Conservation (phyloP, 2,329 filamentous ascomycete species). For the Pseudogymnoascus sp. region DNA sequence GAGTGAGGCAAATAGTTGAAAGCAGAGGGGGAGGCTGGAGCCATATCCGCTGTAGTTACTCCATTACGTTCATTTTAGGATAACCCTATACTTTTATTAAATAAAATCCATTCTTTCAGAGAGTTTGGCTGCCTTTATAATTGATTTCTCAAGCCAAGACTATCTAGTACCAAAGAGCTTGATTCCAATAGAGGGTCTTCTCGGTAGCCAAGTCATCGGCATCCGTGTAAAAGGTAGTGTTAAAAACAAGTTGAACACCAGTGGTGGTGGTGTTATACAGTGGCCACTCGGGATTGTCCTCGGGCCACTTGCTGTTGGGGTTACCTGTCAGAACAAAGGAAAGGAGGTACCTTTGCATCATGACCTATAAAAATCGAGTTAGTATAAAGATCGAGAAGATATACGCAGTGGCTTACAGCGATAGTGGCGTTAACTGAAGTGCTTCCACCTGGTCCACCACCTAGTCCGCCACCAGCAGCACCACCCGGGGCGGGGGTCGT, state of each 20-base stretch:
- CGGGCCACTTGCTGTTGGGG: slow-evolving; percentile 29
- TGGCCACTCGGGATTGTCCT: slow-evolving; percentile 32
- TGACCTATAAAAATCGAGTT: slow-evolving; percentile 14
- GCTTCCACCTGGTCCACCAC: slow-evolving; percentile 16
- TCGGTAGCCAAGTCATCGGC: slow-evolving; percentile 30
- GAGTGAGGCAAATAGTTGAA: slow-evolving; percentile 11
- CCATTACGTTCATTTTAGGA: slow-evolving; percentile 1
- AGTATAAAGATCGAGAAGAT: not conserved
- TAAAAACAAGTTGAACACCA: slow-evolving; percentile 28
- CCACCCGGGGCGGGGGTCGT: slow-evolving; percentile 15
- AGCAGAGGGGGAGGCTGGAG: not conserved
- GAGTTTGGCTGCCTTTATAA: not conserved
- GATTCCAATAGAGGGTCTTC: slow-evolving; percentile 30
- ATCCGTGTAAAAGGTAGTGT: slow-evolving; percentile 27
- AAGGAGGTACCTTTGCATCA: slow-evolving; percentile 34
- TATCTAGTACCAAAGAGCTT: slow-evolving; percentile 31
- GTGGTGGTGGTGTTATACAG: slow-evolving; percentile 25
- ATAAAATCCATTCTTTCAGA: not conserved
- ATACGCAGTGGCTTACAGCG: slow-evolving; percentile 16
- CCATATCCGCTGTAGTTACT: not conserved
- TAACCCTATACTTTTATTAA: not conserved
- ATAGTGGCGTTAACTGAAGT: slow-evolving; percentile 24
- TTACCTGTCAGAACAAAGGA: slow-evolving; percentile 29
- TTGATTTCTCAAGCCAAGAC: not conserved
- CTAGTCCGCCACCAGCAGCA: slow-evolving; percentile 9